These are phyloP conservation scores for Neotropicomus parvogracilis DNA, from an alignment of 1,284 basidiomycete species.

Conservation along the genomic window DNA sequence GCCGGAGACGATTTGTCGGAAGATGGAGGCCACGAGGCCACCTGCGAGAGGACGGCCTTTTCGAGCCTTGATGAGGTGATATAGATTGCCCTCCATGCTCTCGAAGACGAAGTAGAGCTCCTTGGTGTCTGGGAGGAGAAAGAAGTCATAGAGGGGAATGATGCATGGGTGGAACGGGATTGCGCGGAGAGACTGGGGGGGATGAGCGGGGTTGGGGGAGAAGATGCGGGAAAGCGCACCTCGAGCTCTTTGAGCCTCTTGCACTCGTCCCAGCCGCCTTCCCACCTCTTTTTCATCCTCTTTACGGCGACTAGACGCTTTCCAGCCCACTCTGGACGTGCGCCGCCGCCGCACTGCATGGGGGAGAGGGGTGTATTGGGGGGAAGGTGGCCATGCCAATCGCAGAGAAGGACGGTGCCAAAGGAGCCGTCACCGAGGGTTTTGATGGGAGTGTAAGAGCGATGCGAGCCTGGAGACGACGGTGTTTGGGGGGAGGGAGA, in stretches of 20 bases:
- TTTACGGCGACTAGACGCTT: constrained; percentile 97
- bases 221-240: constrained; percentile 50
- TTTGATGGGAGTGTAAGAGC: constrained; percentile 73
- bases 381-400: constrained; percentile 96
- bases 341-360: constrained; percentile 87
- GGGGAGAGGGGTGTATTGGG: constrained; percentile 83
- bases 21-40: constrained; percentile 93
- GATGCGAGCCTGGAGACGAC: constrained; percentile 45
- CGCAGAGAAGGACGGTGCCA: constrained; percentile 97
- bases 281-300: constrained; percentile 97
- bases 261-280: constrained; percentile 97
- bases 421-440: constrained; percentile 95
- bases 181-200: constrained; percentile 78
- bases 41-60: constrained; percentile 92
- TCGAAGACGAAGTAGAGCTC: constrained; percentile 99
- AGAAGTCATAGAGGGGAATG: constrained; percentile 98
- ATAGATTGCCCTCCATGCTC: constrained; percentile 99
- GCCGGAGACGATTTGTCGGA: constrained; percentile 88
- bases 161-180: constrained; percentile 97
- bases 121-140: constrained; percentile 87
- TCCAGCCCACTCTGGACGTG: constrained; percentile 90
- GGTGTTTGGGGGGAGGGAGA: constrained; percentile 3
- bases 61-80: constrained; percentile 97
- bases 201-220: constrained; percentile 13
- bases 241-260: constrained; percentile 94